phyloP scores from a whole-genome alignment of 257 asterid genomes.

The Knoxia roxburghii region DNA sequence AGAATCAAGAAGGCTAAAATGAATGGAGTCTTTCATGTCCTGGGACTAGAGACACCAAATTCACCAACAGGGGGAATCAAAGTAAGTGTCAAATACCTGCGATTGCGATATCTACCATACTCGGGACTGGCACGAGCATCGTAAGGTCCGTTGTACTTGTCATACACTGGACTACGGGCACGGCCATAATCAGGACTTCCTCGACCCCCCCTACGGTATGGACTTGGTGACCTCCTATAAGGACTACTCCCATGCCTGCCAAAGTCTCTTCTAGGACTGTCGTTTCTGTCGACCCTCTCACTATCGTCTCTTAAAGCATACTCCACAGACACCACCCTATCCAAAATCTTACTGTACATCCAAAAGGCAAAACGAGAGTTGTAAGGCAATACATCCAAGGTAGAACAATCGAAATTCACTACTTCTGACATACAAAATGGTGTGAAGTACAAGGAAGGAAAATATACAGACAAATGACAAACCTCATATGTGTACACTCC shows the following conservation, averaged over 20 bases:
- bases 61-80: background rate
- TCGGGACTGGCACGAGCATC: conserved; percentile 63
- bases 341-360: conserved; percentile 67
- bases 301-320: conserved; percentile 89
- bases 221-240: conserved; percentile 62
- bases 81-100: conserved; percentile 35
- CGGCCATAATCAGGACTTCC: conserved; percentile 87
- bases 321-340: conserved; percentile 90
- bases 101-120: conserved; percentile 63
- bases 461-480: background rate
- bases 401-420: background rate
- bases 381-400: background rate
- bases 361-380: background rate
- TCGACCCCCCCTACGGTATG: conserved; percentile 46
- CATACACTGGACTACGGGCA: conserved; percentile 60
- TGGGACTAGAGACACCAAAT: background rate
- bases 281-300: conserved; percentile 57
- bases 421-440: background rate
- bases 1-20: background rate
- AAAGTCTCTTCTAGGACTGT: conserved; percentile 60
- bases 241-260: conserved; percentile 58
- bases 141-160: conserved; percentile 51
- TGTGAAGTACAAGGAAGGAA: background rate
- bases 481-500: conserved; percentile 97
- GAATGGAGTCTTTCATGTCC: too few species aligned